These are phyloP conservation scores for Mrakia gelida DNA, from an alignment of 768 basidiomycete genomes.

Conservation along the genomic window DNA sequence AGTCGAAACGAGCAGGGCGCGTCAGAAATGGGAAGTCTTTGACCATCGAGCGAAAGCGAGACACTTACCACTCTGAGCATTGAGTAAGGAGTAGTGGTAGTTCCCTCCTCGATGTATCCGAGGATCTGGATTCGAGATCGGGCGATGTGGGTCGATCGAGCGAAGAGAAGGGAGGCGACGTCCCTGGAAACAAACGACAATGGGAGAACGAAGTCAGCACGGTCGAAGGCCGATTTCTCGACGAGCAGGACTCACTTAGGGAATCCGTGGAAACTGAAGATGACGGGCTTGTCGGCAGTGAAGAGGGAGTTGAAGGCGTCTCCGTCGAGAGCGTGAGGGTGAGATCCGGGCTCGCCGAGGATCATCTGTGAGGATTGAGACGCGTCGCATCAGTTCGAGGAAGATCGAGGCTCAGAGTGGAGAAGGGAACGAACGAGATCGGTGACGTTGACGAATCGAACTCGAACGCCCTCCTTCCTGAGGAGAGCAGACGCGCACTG, in stretches of 20 bases:
- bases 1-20: not conserved
- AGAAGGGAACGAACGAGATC: constrained; percentile 24
- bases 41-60: no score
- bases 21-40: no score
- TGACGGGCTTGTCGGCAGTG: constrained; percentile 62
- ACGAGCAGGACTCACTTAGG: constrained; percentile 43
- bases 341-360: constrained; percentile 58
- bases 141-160: constrained; percentile 40
- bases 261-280: constrained; percentile 82
- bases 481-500: constrained; percentile 64
- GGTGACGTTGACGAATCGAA: constrained; percentile 84
- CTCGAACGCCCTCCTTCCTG: constrained; percentile 60
- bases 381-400: not conserved
- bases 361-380: constrained; percentile 56
- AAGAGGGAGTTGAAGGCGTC: constrained; percentile 65
- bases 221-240: not conserved
- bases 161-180: constrained; percentile 43
- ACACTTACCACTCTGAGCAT: constrained; percentile 40
- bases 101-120: constrained; percentile 44
- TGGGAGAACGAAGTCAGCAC: not conserved
- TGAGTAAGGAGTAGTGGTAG: constrained; percentile 43
- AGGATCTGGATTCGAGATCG: constrained; percentile 39
- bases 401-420: not conserved
- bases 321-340: constrained; percentile 42
- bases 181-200: constrained; percentile 74